phyloP scores from a whole-genome alignment of 495 filamentous ascomycete species.

The Penicillium waksmanii region DNA sequence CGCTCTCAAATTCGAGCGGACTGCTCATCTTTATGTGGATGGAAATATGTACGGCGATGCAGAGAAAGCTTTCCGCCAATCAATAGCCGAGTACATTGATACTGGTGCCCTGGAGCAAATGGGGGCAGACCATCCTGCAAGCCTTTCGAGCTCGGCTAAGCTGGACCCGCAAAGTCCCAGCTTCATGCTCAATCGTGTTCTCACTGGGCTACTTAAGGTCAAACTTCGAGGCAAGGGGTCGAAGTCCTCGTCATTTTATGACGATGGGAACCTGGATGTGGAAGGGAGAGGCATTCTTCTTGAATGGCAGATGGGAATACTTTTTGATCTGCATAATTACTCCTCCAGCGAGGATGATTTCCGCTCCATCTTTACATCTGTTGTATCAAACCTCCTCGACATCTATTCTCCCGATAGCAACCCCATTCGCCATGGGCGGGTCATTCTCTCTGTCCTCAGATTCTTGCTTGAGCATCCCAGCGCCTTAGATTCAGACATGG shows the following conservation, averaged over 20 bases:
- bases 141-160: conserved; percentile 26
- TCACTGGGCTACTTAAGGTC: conserved; percentile 50
- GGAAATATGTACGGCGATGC: conserved; percentile 39
- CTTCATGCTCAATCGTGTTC: conserved; percentile 51
- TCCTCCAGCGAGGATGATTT: conserved; percentile 37
- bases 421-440: conserved; percentile 52
- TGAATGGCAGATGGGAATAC: conserved; percentile 57
- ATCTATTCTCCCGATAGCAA: conserved; percentile 41
- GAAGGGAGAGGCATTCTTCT: conserved; percentile 52
- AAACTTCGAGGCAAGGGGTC: conserved; percentile 39
- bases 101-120: conserved; percentile 43
- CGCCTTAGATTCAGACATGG: conserved; percentile 32
- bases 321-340: conserved; percentile 37
- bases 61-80: conserved; percentile 44
- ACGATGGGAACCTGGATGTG: conserved; percentile 39
- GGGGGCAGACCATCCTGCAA: conserved; percentile 30
- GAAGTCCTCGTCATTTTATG: conserved; percentile 39
- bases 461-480: conserved; percentile 44
- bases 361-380: conserved; percentile 30
- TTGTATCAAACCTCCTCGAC: conserved; percentile 43
- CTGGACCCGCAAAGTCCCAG: conserved; percentile 43
- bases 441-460: conserved; percentile 45
- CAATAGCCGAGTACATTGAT: conserved; percentile 52
- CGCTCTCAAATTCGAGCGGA: conserved; percentile 58
- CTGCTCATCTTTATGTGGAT: conserved; percentile 50